Evolutionary conservation across 768 basidiomycete species (phyloP).

Genomic region (Boletellus ananas): DNA sequence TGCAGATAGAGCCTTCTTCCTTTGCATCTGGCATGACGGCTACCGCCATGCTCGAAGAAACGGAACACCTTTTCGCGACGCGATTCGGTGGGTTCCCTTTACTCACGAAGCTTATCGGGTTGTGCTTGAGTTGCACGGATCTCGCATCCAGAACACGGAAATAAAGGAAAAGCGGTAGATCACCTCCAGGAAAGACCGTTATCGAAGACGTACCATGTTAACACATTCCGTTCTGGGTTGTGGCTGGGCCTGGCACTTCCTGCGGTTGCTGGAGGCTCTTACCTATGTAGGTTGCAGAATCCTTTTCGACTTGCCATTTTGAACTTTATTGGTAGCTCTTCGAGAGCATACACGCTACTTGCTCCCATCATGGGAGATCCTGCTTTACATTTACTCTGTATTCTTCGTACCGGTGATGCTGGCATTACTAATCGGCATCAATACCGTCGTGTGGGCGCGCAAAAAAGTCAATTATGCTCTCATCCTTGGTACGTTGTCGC

Average conservation of each 20-base stretch:
- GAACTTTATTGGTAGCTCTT: constrained; percentile 41
- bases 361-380: constrained; percentile 66
- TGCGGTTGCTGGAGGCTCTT: constrained; percentile 60
- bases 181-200: constrained; percentile 55
- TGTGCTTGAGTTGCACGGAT: neutral
- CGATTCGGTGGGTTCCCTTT: constrained; percentile 58
- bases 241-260: constrained; percentile 70
- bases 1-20: constrained; percentile 60
- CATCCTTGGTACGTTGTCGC: constrained; percentile 65
- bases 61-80: constrained; percentile 71
- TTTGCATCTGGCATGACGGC: constrained; percentile 65
- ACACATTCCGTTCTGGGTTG: constrained; percentile 72
- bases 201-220: constrained; percentile 64
- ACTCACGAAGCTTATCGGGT: neutral
- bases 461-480: constrained; percentile 88
- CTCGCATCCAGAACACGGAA: constrained; percentile 48
- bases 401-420: constrained; percentile 75
- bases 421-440: constrained; percentile 71
- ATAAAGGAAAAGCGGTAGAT: constrained; percentile 71
- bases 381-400: constrained; percentile 76
- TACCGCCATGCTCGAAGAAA: constrained; percentile 62
- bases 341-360: constrained; percentile 43
- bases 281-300: constrained; percentile 40
- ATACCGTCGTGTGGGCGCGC: constrained; percentile 71
- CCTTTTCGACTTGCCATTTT: neutral